Evolutionary conservation across 2,329 filamentous ascomycete genomes (phyloP).

Genomic region (Teratosphaeria pseudoeucalypti): DNA sequence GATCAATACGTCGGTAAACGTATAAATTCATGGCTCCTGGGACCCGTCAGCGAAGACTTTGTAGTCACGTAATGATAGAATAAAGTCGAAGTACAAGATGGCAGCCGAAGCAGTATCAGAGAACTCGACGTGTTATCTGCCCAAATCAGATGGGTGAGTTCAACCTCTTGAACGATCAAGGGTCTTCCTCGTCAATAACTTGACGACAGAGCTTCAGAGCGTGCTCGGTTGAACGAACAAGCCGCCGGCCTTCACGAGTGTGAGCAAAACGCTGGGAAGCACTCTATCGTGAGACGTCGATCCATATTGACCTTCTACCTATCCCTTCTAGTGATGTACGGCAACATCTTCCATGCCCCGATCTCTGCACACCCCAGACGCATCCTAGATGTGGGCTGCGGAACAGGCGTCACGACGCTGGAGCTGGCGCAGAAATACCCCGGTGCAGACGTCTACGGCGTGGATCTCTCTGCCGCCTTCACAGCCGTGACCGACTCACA

Average conservation of each 20-base stretch:
- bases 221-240: neutral
- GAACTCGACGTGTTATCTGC: neutral
- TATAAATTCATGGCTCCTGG: too few relatives aligned
- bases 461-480: conserved; percentile 11
- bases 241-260: neutral
- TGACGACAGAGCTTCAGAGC: neutral
- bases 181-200: too few relatives aligned
- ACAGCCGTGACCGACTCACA: too few relatives aligned
- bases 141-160: too few relatives aligned
- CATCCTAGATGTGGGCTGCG: conserved; percentile 16
- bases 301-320: too few relatives aligned
- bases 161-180: too few relatives aligned
- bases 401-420: conserved; percentile 20
- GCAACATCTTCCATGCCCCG: neutral
- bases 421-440: conserved; percentile 5
- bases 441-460: conserved; percentile 23
- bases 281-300: too few relatives aligned
- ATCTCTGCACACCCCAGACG: neutral
- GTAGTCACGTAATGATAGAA: too few relatives aligned
- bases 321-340: neutral
- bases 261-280: too few relatives aligned
- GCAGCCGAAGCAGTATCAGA: neutral
- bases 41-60: too few relatives aligned
- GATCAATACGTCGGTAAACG: too few relatives aligned
- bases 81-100: too few relatives aligned